Percentiles rank a stretch among this genome's conserved stretches.
phyloP scores from a whole-genome alignment of 352 stramenopile genomes.

The Thalassiosira tumida region DNA sequence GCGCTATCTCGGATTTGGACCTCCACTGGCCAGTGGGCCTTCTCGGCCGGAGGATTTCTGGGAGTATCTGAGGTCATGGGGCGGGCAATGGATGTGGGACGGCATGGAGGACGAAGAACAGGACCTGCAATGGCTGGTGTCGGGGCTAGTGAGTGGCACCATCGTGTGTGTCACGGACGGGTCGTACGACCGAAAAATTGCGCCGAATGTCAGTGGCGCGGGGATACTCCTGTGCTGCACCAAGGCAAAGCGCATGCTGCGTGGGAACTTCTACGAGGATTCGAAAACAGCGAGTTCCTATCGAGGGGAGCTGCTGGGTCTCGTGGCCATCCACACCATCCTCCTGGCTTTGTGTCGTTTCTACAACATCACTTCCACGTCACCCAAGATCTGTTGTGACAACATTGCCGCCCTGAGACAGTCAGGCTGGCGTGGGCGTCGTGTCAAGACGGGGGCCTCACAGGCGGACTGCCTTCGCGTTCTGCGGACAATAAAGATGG shows the following conservation, averaged over 20 bases:
- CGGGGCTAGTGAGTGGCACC: background rate
- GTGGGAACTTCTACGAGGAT: background rate
- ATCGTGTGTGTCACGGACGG: background rate
- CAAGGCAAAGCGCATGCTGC: background rate
- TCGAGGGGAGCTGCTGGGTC: conserved; percentile 16
- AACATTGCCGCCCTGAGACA: conserved; percentile 45
- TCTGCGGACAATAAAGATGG: no score
- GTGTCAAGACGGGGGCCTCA: background rate
- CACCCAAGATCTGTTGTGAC: conserved; percentile 28
- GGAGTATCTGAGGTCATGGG: no score
- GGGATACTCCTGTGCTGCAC: background rate
- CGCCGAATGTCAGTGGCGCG: background rate
- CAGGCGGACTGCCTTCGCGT: conserved; percentile 29
- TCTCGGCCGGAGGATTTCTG: no score
- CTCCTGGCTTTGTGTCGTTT: background rate
- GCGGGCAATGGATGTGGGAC: conserved; percentile 2
- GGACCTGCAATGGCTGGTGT: background rate
- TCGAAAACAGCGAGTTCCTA: background rate
- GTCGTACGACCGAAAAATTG: background rate
- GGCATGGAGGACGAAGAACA: background rate
- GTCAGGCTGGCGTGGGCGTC: background rate
- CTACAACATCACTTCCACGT: background rate
- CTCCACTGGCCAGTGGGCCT: no score
- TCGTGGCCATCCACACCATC: conserved; percentile 13
- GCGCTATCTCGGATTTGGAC: no score